A percentile compares a stretch with the other conserved stretches of the same genome.
Conservation (phyloP, 2,329 filamentous ascomycete genomes). For the Penicillium sp. region DNA sequence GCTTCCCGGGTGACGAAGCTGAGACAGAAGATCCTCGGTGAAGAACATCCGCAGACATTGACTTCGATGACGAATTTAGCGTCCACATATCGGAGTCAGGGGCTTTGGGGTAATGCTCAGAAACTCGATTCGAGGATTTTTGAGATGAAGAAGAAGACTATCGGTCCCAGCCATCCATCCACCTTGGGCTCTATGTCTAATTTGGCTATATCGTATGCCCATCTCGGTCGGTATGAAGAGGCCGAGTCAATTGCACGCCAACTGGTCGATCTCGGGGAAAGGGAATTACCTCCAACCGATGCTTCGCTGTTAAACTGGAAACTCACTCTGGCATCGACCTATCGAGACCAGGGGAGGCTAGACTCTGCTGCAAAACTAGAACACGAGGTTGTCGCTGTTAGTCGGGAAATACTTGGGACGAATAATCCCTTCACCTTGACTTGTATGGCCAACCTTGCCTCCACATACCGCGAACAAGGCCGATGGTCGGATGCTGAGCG, state of each 20-base stretch:
- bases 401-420: slow-evolving; percentile 5
- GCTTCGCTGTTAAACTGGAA: slow-evolving; percentile 12
- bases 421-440: slow-evolving; percentile 9
- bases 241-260: slow-evolving; percentile 6
- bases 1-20: slow-evolving; percentile 2
- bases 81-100: slow-evolving; percentile 12
- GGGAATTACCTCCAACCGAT: background rate
- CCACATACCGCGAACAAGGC: slow-evolving; percentile 11
- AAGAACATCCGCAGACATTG: slow-evolving; percentile 12
- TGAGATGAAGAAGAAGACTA: slow-evolving; percentile 5
- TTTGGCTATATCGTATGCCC: slow-evolving; percentile 11
- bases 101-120: slow-evolving; percentile 6
- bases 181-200: slow-evolving; percentile 12
- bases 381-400: slow-evolving; percentile 3
- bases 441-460: slow-evolving; percentile 15
- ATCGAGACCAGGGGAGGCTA: slow-evolving; percentile 11
- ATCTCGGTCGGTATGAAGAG: slow-evolving; percentile 12
- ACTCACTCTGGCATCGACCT: slow-evolving; percentile 10
- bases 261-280: slow-evolving; percentile 7
- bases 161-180: slow-evolving; percentile 4
- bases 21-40: slow-evolving; percentile 5
- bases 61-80: slow-evolving; percentile 17
- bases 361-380: slow-evolving; percentile 9
- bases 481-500: slow-evolving; percentile 13
- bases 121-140: slow-evolving; percentile 8